These are phyloP conservation scores for Neurospora hispaniola DNA, from an alignment of 495 filamentous ascomycete species.

Conservation along the genomic window DNA sequence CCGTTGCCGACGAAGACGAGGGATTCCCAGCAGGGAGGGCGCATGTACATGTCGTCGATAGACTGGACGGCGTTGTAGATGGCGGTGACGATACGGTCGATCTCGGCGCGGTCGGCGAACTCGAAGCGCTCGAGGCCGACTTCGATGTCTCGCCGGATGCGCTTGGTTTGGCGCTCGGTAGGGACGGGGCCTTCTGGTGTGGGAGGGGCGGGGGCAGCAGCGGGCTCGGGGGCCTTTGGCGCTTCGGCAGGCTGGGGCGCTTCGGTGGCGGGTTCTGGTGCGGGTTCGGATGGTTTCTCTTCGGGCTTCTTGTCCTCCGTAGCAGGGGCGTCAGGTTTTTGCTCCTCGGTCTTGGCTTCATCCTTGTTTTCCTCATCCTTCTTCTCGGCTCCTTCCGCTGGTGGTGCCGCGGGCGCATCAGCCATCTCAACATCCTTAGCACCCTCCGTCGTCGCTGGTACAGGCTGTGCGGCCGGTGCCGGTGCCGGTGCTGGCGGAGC, in stretches of 20 bases:
- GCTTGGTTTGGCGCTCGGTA: conserved; percentile 28
- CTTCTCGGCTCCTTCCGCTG: neutral
- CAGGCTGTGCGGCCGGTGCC: neutral
- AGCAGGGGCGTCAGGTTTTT: neutral
- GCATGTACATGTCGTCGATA: conserved; percentile 67
- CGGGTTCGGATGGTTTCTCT: neutral
- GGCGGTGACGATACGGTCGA: conserved; percentile 69
- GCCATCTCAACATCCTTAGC: conserved; percentile 16
- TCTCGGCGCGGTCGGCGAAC: conserved; percentile 58
- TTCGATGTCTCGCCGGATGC: conserved; percentile 63
- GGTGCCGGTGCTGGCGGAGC: conserved; percentile 26
- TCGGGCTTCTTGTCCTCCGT: neutral
- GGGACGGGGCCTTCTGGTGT: conserved; percentile 4
- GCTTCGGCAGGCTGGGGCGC: conserved; percentile 5
- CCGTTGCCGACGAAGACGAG: conserved; percentile 85
- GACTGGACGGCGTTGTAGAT: conserved; percentile 71
- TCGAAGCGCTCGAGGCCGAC: conserved; percentile 83
- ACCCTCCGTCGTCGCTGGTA: conserved; percentile 8
- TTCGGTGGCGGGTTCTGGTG: conserved; percentile 1
- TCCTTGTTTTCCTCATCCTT: neutral
- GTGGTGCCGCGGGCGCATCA: conserved; percentile 4
- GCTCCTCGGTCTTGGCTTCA: neutral
- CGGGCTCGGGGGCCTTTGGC: neutral
- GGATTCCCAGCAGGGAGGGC: conserved; percentile 80
- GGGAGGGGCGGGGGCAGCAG: neutral